Conservation (phyloP, 768 basidiomycete species). For the Phanerodontia chrysosporium region DNA sequence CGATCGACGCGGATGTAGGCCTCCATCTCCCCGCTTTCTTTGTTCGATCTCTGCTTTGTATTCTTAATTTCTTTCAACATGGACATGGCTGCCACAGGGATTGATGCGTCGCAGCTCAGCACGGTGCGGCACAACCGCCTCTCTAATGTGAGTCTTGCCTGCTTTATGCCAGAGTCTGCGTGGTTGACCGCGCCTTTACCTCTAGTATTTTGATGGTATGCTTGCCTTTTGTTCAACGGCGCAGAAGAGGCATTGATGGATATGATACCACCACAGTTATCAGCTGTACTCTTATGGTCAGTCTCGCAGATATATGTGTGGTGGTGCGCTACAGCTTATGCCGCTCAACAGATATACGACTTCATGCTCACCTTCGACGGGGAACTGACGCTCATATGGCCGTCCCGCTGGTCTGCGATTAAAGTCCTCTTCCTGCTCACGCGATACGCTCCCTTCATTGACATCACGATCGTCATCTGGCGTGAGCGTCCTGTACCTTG, state of each 20-base stretch:
- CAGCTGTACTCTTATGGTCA: not conserved
- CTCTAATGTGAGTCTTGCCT: not conserved
- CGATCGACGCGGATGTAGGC: no score
- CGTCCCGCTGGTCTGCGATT: not conserved
- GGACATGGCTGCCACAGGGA: no score
- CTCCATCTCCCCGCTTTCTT: no score
- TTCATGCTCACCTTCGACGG: not conserved
- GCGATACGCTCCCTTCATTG: constrained; percentile 4
- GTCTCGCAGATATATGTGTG: not conserved
- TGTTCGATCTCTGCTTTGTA: no score
- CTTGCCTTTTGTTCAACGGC: not conserved
- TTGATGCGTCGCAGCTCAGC: not conserved
- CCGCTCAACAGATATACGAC: not conserved
- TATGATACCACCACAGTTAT: not conserved
- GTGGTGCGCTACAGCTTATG: not conserved
- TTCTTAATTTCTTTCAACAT: no score
- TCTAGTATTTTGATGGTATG: not conserved
- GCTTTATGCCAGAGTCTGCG: not conserved
- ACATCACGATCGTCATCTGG: not conserved
- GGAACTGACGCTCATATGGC: constrained; percentile 1
- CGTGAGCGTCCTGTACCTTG: not conserved
- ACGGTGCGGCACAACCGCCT: not conserved
- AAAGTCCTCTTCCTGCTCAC: constrained; percentile 4
- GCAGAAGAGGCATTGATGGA: not conserved
- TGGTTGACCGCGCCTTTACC: not conserved